Conservation (phyloP, 345 rosid species). For the Turritis glabra region DNA sequence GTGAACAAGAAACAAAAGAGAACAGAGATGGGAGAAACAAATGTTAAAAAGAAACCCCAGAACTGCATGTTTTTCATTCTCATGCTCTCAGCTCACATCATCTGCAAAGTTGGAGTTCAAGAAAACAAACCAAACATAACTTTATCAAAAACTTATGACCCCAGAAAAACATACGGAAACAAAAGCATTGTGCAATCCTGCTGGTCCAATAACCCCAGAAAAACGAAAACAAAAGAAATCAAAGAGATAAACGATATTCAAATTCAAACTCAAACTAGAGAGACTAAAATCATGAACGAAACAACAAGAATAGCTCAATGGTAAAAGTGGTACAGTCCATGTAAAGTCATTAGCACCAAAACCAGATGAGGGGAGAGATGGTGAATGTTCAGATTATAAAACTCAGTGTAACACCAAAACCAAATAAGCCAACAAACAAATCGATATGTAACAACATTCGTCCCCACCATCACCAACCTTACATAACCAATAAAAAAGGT, state of each 20-base stretch:
- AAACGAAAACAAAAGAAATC: slow-evolving; percentile 12
- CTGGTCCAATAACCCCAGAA: background rate
- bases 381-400: background rate
- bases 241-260: slow-evolving; percentile 8
- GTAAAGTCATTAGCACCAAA: background rate
- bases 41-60: slow-evolving; percentile 20
- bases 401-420: slow-evolving; percentile 4
- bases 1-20: slow-evolving; percentile 2
- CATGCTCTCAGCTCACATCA: slow-evolving; percentile 56
- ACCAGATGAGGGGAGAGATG: background rate
- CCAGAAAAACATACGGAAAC: slow-evolving; percentile 2
- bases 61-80: slow-evolving; percentile 44
- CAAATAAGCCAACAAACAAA: slow-evolving; percentile 15
- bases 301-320: background rate
- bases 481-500: background rate
- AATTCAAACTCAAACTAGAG: background rate
- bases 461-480: background rate
- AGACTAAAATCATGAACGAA: slow-evolving; percentile 14
- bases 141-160: slow-evolving; percentile 18
- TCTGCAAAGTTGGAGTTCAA: slow-evolving; percentile 63
- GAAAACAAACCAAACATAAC: slow-evolving; percentile 33
- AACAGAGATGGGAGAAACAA: slow-evolving; percentile 11
- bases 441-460: background rate
- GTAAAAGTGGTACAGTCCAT: background rate
- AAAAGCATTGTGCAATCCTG: background rate